phyloP scores from a whole-genome alignment of 352 stramenopile species.

The Phytopythium cucurbitacearum region DNA sequence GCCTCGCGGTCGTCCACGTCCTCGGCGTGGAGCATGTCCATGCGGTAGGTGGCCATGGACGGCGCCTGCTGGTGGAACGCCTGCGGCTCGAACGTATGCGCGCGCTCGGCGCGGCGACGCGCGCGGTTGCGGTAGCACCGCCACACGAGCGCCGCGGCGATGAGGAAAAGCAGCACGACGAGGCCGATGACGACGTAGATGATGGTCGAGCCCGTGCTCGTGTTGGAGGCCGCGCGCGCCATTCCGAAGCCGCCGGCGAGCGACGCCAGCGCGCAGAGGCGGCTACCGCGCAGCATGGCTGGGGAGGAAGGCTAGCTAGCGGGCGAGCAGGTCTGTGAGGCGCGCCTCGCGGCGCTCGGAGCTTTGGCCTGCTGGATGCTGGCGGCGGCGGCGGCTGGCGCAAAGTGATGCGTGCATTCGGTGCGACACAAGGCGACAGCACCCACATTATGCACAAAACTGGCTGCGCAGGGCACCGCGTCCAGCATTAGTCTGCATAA shows the following conservation, averaged over 20 bases:
- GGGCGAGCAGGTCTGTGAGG: neutral
- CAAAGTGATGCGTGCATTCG: too few relatives aligned
- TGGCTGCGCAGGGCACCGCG: too few relatives aligned
- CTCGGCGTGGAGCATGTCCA: neutral
- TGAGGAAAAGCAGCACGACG: constrained; percentile 42
- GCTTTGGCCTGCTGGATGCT: too few relatives aligned
- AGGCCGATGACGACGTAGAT: constrained; percentile 58
- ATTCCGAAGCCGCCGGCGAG: neutral
- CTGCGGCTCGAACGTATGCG: constrained; percentile 14
- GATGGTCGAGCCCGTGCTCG: constrained; percentile 30
- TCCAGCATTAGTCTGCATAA: too few relatives aligned
- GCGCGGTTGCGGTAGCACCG: constrained; percentile 35
- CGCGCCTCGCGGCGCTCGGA: too few relatives aligned
- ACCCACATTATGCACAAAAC: too few relatives aligned
- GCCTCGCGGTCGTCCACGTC: neutral
- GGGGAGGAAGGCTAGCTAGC: too few relatives aligned
- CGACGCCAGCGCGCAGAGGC: too few relatives aligned
- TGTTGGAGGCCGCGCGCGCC: constrained; percentile 9
- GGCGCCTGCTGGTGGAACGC: constrained; percentile 8
- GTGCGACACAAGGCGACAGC: too few relatives aligned
- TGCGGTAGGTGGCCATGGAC: neutral
- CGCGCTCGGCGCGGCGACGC: constrained; percentile 2
- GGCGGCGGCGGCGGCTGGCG: too few relatives aligned
- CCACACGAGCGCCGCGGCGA: constrained; percentile 47
- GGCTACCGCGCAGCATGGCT: too few relatives aligned